These are phyloP conservation scores for Venturia effusa DNA, from an alignment of 2,329 filamentous ascomycete genomes.

Conservation along the genomic window DNA sequence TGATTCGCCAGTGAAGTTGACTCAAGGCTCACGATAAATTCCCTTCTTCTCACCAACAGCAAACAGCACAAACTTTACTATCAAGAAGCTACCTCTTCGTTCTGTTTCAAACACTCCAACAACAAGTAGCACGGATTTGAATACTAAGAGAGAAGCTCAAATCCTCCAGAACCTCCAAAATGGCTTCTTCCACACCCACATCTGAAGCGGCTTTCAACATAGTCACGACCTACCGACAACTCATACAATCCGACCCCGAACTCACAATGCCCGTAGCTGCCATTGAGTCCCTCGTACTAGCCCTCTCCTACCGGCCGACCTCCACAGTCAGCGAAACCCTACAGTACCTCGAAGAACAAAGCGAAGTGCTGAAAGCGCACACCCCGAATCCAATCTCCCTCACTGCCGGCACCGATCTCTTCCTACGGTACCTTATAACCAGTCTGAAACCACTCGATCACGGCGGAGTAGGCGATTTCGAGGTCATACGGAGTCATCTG, in stretches of 20 bases:
- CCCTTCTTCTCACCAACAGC: neutral
- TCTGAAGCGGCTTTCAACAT: slow-evolving; percentile 36
- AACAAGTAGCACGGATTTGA: no score
- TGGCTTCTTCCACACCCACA: neutral
- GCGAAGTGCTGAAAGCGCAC: slow-evolving; percentile 62
- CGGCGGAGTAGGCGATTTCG: slow-evolving; percentile 57
- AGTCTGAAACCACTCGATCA: slow-evolving; percentile 43
- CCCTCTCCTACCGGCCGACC: slow-evolving; percentile 67
- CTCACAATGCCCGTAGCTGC: slow-evolving; percentile 93
- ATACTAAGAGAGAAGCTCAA: no score
- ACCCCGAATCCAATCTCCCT: slow-evolving; percentile 85
- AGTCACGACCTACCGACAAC: slow-evolving; percentile 52
- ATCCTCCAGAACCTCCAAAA: neutral
- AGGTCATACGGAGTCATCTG: slow-evolving; percentile 70
- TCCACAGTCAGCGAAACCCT: slow-evolving; percentile 92
- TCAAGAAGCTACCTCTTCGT: no score
- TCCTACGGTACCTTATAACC: slow-evolving; percentile 84
- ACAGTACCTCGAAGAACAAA: slow-evolving; percentile 69
- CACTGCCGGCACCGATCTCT: slow-evolving; percentile 87
- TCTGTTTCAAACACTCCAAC: no score
- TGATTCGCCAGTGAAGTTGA: no score
- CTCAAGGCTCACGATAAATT: neutral
- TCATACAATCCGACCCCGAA: slow-evolving; percentile 61
- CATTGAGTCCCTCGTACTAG: slow-evolving; percentile 80
- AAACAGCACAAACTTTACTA: no score